Conservation (phyloP, 768 basidiomycete species). For the Russula dissimulans region DNA sequence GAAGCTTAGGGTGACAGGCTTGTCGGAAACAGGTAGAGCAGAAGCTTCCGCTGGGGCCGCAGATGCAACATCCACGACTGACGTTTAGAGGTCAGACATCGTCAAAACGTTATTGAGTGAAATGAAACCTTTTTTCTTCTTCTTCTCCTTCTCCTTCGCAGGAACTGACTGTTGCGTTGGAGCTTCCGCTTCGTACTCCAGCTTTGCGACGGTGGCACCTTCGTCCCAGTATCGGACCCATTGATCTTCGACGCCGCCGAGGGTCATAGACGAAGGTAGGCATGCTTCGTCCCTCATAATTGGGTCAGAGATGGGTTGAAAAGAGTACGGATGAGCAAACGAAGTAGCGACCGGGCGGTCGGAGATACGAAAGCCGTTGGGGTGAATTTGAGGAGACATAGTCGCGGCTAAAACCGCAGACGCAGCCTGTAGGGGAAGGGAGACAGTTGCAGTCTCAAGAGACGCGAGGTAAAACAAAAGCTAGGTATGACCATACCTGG, state of each 20-base stretch:
- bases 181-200: conserved; percentile 74
- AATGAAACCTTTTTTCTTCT: conserved; percentile 46
- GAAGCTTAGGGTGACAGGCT: conserved; percentile 73
- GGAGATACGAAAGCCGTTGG: conserved; percentile 89
- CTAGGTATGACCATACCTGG: conserved; percentile 42
- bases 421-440: conserved; percentile 52
- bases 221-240: conserved; percentile 95
- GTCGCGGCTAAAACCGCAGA: conserved; percentile 72
- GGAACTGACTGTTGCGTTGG: conserved; percentile 33
- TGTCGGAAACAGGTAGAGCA: conserved; percentile 61
- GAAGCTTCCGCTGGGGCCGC: conserved; percentile 42
- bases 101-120: neutral
- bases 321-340: conserved; percentile 87
- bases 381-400: conserved; percentile 81
- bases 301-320: conserved; percentile 70
- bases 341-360: conserved; percentile 84
- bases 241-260: conserved; percentile 63
- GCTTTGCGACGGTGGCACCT: conserved; percentile 58
- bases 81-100: neutral
- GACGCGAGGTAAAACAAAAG: neutral
- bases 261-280: conserved; percentile 50
- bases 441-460: conserved; percentile 17
- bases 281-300: conserved; percentile 72
- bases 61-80: neutral
- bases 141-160: conserved; percentile 51